Evolutionary conservation across 495 filamentous ascomycete species (phyloP).

Genomic region (Tricharina praecox): DNA sequence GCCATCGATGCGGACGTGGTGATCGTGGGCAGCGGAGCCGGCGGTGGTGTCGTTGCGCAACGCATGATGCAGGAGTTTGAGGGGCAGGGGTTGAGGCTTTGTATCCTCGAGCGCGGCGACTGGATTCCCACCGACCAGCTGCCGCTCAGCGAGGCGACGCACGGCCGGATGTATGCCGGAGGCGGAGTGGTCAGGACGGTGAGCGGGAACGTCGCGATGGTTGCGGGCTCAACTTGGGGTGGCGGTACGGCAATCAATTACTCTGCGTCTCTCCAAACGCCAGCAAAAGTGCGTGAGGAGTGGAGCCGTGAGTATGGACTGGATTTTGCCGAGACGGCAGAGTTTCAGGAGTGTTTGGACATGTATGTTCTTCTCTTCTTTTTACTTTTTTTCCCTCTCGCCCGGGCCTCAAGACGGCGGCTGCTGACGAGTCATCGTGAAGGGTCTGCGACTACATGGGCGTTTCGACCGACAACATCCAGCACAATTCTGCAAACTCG

Average conservation of each 20-base stretch:
- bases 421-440: constrained; percentile 16
- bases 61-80: no score
- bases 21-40: constrained; percentile 73
- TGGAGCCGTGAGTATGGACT: constrained; percentile 55
- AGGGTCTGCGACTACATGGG: constrained; percentile 55
- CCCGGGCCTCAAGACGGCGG: no score
- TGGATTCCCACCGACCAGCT: constrained; percentile 48
- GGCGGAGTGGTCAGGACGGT: constrained; percentile 39
- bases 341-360: constrained; percentile 63
- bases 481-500: constrained; percentile 53
- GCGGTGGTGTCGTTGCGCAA: constrained; percentile 69
- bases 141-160: constrained; percentile 50
- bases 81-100: constrained; percentile 51
- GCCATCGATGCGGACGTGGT: constrained; percentile 64
- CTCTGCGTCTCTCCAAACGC: constrained; percentile 65
- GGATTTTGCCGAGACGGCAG: constrained; percentile 57
- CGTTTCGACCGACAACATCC: constrained; percentile 45
- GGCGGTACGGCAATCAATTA: constrained; percentile 82
- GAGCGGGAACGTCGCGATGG: constrained; percentile 42
- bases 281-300: constrained; percentile 62
- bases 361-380: constrained; percentile 11
- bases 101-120: constrained; percentile 70
- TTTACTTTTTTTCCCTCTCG: no score
- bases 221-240: constrained; percentile 64
- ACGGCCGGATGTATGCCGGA: constrained; percentile 46